These are phyloP conservation scores for Sporothrix inflata DNA, from an alignment of 2,329 filamentous ascomycete genomes.

Conservation along the genomic window DNA sequence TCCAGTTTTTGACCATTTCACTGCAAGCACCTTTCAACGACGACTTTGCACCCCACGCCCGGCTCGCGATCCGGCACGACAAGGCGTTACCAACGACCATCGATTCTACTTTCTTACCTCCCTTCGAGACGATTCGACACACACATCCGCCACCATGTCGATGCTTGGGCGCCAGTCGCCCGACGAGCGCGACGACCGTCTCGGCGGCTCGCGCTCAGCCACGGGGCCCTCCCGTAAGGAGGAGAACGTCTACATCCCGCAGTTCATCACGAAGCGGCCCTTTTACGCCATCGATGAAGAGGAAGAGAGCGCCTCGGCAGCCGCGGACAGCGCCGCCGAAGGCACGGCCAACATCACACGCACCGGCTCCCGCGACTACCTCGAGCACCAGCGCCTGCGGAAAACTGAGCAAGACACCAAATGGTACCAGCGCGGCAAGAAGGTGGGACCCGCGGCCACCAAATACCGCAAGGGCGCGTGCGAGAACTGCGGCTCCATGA, in stretches of 20 bases:
- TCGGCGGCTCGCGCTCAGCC: conserved; percentile 33
- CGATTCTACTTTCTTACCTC: background rate
- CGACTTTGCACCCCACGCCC: background rate
- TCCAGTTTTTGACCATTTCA: background rate
- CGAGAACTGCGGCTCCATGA: conserved; percentile 97
- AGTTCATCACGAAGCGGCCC: conserved; percentile 96
- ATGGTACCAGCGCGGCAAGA: conserved; percentile 93
- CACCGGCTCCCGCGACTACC: conserved; percentile 62
- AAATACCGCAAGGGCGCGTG: conserved; percentile 98
- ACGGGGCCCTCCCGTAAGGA: conserved; percentile 60
- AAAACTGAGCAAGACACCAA: conserved; percentile 74
- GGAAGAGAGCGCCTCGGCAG: conserved; percentile 42
- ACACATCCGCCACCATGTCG: conserved; percentile 30
- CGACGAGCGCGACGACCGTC: conserved; percentile 34
- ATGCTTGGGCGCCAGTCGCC: conserved; percentile 35
- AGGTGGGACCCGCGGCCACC: conserved; percentile 82
- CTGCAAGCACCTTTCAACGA: background rate
- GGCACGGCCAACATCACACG: conserved; percentile 14
- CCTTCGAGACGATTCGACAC: background rate
- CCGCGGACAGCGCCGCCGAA: background rate
- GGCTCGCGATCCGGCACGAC: background rate
- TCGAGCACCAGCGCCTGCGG: conserved; percentile 91
- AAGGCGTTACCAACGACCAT: background rate
- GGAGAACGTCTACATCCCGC: conserved; percentile 97
- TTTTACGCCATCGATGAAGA: conserved; percentile 84